These are phyloP conservation scores for Boletus holoroseus DNA, from an alignment of 1,284 basidiomycete species.

Conservation along the genomic window DNA sequence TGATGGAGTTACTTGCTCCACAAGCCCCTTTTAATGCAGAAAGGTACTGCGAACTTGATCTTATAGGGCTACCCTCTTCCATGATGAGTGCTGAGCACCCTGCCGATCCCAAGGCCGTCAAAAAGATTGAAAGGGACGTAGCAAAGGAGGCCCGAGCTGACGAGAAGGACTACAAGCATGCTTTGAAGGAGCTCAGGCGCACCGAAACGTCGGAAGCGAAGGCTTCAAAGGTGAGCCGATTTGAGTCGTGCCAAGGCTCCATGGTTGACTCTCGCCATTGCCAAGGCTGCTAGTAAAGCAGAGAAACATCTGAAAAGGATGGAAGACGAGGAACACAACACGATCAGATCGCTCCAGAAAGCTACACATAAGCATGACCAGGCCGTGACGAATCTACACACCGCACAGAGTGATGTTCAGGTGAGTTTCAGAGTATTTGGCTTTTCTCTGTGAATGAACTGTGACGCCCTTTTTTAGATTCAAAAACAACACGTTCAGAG, in stretches of 20 bases:
- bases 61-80: not conserved
- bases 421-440: conserved; percentile 29
- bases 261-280: not conserved
- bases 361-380: conserved; percentile 47
- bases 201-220: conserved; percentile 45
- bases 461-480: conserved; percentile 12
- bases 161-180: conserved; percentile 41
- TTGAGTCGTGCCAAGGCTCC: not conserved
- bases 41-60: not conserved
- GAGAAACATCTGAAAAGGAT: conserved; percentile 43
- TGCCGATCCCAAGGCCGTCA: conserved; percentile 28
- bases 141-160: conserved; percentile 45
- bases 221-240: conserved; percentile 41
- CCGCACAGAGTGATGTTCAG: conserved; percentile 42
- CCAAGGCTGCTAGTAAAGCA: conserved; percentile 42
- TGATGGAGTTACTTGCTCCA: conserved; percentile 11
- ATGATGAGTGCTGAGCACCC: conserved; percentile 19
- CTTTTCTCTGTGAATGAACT: not conserved
- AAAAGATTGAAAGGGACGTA: conserved; percentile 45
- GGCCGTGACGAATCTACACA: conserved; percentile 40
- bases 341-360: conserved; percentile 43
- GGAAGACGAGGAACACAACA: conserved; percentile 43
- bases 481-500: conserved; percentile 17
- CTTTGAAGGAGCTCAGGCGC: conserved; percentile 43
- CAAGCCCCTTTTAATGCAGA: conserved; percentile 9